Percentiles rank a stretch among this genome's conserved stretches.
These are phyloP conservation scores for Lactarius tabidus DNA, from an alignment of 768 basidiomycete species.

Conservation along the genomic window DNA sequence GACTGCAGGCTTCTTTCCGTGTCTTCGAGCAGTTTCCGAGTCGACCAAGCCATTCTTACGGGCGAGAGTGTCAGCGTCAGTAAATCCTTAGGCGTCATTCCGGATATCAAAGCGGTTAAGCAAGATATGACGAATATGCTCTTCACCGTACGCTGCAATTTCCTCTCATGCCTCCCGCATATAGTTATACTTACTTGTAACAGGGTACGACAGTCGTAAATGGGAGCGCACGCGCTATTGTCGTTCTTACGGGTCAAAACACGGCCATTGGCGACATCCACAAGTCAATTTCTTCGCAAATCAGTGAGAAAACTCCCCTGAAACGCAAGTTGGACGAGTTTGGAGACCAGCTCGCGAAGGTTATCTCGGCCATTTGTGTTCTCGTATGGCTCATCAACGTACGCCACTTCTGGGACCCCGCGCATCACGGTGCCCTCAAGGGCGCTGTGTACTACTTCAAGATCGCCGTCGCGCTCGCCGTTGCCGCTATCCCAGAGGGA, in stretches of 20 bases:
- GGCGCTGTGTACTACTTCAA: slow-evolving; percentile 99
- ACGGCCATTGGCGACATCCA: slow-evolving; percentile 98
- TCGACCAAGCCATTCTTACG: slow-evolving; percentile 96
- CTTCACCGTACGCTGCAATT: slow-evolving; percentile 62
- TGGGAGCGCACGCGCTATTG: slow-evolving; percentile 82
- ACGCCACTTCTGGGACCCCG: slow-evolving; percentile 93
- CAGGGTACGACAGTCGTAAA: slow-evolving; percentile 96
- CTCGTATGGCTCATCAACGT: slow-evolving; percentile 98
- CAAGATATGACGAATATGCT: slow-evolving; percentile 98
- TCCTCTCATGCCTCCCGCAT: not conserved
- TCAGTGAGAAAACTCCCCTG: slow-evolving; percentile 92
- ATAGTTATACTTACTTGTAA: slow-evolving; percentile 6
- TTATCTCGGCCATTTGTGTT: slow-evolving; percentile 94
- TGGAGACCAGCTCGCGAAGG: slow-evolving; percentile 95
- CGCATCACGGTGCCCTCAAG: slow-evolving; percentile 85
- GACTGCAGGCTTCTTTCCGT: slow-evolving; percentile 89
- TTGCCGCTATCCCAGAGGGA: slow-evolving; percentile 97
- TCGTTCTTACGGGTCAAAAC: slow-evolving; percentile 77
- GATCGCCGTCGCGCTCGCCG: slow-evolving; percentile 97
- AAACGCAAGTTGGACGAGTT: slow-evolving; percentile 99
- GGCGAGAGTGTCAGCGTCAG: slow-evolving; percentile 89
- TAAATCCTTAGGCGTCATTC: slow-evolving; percentile 67
- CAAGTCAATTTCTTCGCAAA: slow-evolving; percentile 90
- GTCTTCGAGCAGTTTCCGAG: slow-evolving; percentile 87
- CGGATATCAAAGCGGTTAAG: slow-evolving; percentile 80